These are phyloP conservation scores for Backusella sp. DNA, from an alignment of 192 early-diverging fungal species.

Conservation along the genomic window DNA sequence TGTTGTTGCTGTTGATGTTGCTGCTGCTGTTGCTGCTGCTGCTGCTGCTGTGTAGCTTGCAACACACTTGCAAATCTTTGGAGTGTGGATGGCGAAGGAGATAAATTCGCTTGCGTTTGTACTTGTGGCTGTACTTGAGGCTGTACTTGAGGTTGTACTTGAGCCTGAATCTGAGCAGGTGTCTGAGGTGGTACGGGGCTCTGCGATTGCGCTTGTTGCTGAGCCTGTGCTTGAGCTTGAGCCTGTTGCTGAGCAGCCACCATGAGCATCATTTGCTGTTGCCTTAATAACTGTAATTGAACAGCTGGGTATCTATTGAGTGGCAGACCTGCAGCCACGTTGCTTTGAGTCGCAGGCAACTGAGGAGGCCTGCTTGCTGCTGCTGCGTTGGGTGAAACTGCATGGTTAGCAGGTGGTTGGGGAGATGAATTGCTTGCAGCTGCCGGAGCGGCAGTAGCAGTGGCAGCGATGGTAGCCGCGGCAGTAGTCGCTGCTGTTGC, in stretches of 20 bases:
- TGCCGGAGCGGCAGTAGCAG: background rate
- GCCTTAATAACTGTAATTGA: slow-evolving; percentile 31
- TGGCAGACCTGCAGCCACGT: slow-evolving; percentile 16
- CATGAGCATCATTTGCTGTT: slow-evolving; percentile 22
- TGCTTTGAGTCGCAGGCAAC: slow-evolving; percentile 16
- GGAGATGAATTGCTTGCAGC: slow-evolving; percentile 16
- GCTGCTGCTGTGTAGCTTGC: slow-evolving; percentile 16
- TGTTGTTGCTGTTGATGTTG: slow-evolving; percentile 12
- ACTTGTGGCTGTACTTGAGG: background rate
- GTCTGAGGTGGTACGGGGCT: background rate
- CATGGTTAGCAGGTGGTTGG: background rate
- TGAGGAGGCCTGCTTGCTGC: slow-evolving; percentile 24
- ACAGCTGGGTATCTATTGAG: slow-evolving; percentile 31
- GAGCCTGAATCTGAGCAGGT: slow-evolving; percentile 7
- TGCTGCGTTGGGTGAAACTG: background rate
- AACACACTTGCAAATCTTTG: slow-evolving; percentile 24
- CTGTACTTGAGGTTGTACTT: slow-evolving; percentile 20
- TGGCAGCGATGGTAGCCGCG: background rate
- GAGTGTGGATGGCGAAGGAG: slow-evolving; percentile 11
- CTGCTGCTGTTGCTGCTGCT: background rate
- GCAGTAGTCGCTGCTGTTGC: background rate
- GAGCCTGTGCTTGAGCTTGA: background rate
- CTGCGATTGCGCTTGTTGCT: background rate
- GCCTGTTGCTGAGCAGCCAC: slow-evolving; percentile 19
- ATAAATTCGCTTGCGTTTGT: background rate